phyloP scores from a whole-genome alignment of 768 basidiomycete genomes.

The Rhizopogon rudus region DNA sequence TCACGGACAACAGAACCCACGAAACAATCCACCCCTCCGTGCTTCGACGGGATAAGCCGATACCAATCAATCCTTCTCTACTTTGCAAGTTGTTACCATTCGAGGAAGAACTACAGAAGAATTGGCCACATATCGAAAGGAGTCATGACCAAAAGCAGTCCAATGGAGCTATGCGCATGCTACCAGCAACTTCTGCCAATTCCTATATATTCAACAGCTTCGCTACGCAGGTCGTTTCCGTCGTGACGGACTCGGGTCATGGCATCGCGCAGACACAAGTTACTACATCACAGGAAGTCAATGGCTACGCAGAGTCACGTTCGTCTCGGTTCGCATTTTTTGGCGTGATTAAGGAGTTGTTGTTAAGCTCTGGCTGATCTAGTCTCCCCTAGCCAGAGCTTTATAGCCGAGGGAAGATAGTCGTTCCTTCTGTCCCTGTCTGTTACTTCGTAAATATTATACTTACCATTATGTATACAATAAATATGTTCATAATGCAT shows the following conservation, averaged over 20 bases:
- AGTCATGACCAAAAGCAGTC: conserved; percentile 10
- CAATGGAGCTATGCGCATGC: conserved; percentile 4
- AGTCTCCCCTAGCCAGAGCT: neutral
- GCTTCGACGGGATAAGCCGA: conserved; percentile 28
- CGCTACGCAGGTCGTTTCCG: conserved; percentile 12
- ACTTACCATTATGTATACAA: too few species aligned
- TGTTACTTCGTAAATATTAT: too few species aligned
- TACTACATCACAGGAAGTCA: conserved; percentile 5
- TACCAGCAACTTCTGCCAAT: neutral
- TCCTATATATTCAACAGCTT: conserved; percentile 11
- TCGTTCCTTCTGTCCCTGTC: too few species aligned
- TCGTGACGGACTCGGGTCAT: conserved; percentile 12
- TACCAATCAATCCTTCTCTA: conserved; percentile 41
- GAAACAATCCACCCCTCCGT: conserved; percentile 64
- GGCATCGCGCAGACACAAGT: conserved; percentile 16
- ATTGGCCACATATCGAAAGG: conserved; percentile 40
- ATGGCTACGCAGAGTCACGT: conserved; percentile 10
- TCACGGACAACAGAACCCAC: conserved; percentile 40
- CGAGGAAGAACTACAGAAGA: conserved; percentile 44
- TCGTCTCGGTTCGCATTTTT: conserved; percentile 18
- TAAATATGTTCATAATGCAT: too few species aligned
- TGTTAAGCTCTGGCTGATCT: neutral
- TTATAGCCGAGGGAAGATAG: too few species aligned
- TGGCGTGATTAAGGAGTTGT: conserved; percentile 17
- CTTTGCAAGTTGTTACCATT: conserved; percentile 41